These are phyloP conservation scores for Clarireedia monteithiana DNA, from an alignment of 2,329 filamentous ascomycete genomes.

Conservation along the genomic window DNA sequence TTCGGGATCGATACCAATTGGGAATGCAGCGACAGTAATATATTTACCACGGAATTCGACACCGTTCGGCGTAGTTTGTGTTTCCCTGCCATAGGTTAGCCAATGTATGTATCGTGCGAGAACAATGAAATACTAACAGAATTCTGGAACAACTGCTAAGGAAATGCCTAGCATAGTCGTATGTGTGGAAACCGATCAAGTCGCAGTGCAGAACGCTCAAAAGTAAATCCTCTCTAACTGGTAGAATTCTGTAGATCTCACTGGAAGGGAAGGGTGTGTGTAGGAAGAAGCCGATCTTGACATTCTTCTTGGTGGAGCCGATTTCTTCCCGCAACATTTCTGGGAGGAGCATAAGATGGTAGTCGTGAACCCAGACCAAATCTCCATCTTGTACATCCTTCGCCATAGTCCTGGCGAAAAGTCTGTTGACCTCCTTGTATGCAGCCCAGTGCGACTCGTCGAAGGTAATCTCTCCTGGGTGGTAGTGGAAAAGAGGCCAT, in stretches of 20 bases:
- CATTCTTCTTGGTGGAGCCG: constrained; percentile 71
- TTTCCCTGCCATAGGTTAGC: constrained; percentile 36
- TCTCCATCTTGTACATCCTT: constrained; percentile 89
- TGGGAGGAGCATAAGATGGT: constrained; percentile 94
- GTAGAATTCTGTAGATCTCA: constrained; percentile 93
- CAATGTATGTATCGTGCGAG: neutral
- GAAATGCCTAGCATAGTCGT: constrained; percentile 98
- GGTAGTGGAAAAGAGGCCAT: constrained; percentile 98
- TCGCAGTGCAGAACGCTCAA: constrained; percentile 87
- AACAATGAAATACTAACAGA: constrained; percentile 44
- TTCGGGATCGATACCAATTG: constrained; percentile 95
- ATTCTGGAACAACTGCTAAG: constrained; percentile 94
- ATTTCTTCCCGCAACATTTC: constrained; percentile 92
- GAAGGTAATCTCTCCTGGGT: constrained; percentile 96
- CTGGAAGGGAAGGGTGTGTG: constrained; percentile 96
- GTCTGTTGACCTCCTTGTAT: constrained; percentile 84
- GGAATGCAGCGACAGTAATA: constrained; percentile 89
- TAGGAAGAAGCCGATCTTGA: constrained; percentile 97
- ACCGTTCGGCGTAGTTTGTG: constrained; percentile 81
- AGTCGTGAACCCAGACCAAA: constrained; percentile 96
- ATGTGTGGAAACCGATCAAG: constrained; percentile 95
- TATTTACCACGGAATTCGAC: constrained; percentile 86
- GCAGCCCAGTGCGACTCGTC: constrained; percentile 91
- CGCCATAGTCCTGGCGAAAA: constrained; percentile 83
- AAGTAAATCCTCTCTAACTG: constrained; percentile 83